These are phyloP conservation scores for Ascochyta koolunga DNA, from an alignment of 2,329 filamentous ascomycete species.

Conservation along the genomic window DNA sequence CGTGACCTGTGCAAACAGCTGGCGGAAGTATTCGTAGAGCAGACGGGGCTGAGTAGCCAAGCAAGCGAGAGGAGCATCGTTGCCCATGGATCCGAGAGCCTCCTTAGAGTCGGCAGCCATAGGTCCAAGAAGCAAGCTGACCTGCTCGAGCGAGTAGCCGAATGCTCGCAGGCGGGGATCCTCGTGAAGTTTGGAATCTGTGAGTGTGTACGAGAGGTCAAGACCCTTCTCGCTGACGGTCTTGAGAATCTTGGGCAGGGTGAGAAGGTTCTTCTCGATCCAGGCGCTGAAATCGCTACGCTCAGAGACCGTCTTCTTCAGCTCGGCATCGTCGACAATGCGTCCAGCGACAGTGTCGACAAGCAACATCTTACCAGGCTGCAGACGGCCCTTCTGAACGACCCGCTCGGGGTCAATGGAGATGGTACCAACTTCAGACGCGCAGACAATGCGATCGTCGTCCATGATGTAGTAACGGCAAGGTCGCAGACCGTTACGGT, in stretches of 20 bases:
- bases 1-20: constrained; percentile 96
- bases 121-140: constrained; percentile 86
- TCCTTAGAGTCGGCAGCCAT: constrained; percentile 99
- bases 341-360: constrained; percentile 90
- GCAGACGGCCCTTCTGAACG: constrained; percentile 89
- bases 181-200: constrained; percentile 76
- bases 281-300: constrained; percentile 87
- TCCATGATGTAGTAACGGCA: constrained; percentile 98
- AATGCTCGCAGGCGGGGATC: constrained; percentile 85
- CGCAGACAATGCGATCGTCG: constrained; percentile 95
- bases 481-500: constrained; percentile 91
- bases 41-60: constrained; percentile 87
- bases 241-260: constrained; percentile 75
- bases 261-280: constrained; percentile 85
- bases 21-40: constrained; percentile 95
- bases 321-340: constrained; percentile 91
- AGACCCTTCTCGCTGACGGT: constrained; percentile 63
- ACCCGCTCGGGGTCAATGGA: constrained; percentile 87
- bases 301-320: constrained; percentile 86
- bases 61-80: constrained; percentile 91
- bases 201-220: constrained; percentile 71
- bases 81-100: constrained; percentile 96
- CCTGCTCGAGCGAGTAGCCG: constrained; percentile 94
- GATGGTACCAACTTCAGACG: constrained; percentile 94
- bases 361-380: constrained; percentile 93